Conservation (phyloP, 441 rosid species). For the Corymbia citriodora region DNA sequence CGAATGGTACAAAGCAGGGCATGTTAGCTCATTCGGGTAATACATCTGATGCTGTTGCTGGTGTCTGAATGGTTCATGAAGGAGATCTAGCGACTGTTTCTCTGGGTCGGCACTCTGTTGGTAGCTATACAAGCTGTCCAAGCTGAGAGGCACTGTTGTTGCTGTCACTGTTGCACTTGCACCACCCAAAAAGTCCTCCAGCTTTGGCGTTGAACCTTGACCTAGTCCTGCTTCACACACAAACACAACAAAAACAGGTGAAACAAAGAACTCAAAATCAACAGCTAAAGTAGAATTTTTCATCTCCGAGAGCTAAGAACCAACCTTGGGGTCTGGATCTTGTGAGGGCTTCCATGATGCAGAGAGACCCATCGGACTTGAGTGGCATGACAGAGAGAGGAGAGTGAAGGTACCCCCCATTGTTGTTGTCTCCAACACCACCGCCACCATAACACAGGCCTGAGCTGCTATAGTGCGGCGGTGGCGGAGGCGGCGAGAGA, state of each 20-base stretch:
- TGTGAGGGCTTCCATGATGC: constrained; percentile 84
- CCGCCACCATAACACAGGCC: constrained; percentile 52
- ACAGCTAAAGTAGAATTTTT: not conserved
- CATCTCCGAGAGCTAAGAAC: not conserved
- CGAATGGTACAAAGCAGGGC: constrained; percentile 28
- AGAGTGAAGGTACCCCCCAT: constrained; percentile 32
- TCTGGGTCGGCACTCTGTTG: constrained; percentile 38
- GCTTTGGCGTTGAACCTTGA: constrained; percentile 65
- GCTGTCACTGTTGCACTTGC: constrained; percentile 42
- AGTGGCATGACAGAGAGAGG: constrained; percentile 79
- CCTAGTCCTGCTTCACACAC: constrained; percentile 33
- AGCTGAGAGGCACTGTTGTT: constrained; percentile 75
- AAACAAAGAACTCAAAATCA: not conserved
- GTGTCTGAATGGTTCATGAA: constrained; percentile 36
- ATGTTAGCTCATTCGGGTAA: constrained; percentile 19
- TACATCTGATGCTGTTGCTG: constrained; percentile 26
- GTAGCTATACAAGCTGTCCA: constrained; percentile 64
- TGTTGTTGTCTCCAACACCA: constrained; percentile 23
- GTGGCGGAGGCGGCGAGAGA: constrained; percentile 26
- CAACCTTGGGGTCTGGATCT: constrained; percentile 64
- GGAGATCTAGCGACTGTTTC: constrained; percentile 31
- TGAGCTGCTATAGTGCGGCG: constrained; percentile 17
- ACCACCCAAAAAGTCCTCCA: constrained; percentile 91
- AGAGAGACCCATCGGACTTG: constrained; percentile 95
- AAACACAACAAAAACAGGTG: not conserved